These are phyloP conservation scores for Beauveria varroae DNA, from an alignment of 2,329 filamentous ascomycete genomes.

Conservation along the genomic window DNA sequence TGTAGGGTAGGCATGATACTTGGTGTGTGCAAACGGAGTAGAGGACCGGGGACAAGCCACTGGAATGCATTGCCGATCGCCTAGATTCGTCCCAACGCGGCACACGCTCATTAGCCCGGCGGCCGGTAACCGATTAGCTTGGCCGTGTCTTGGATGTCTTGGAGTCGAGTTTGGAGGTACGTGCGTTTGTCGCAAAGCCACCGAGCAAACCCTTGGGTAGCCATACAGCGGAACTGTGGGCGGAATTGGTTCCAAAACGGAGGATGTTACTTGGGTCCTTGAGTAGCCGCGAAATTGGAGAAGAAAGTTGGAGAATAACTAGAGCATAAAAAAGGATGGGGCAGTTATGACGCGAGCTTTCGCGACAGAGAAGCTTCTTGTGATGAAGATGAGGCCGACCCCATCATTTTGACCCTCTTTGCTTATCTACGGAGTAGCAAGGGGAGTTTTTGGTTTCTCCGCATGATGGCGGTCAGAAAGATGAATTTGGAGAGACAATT, in stretches of 20 bases:
- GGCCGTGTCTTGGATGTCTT: not conserved
- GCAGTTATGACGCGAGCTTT: not conserved
- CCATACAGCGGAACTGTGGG: not conserved
- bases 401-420: not conserved
- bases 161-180: not conserved
- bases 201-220: not conserved
- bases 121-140: not conserved
- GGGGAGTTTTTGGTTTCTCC: not conserved
- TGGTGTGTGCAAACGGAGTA: too few relatives aligned
- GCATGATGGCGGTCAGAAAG: too few relatives aligned
- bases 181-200: not conserved
- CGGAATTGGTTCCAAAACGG: conserved; percentile 1
- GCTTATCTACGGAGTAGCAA: not conserved
- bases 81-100: not conserved
- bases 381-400: not conserved
- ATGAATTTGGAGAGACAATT: not conserved
- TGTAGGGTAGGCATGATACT: not conserved
- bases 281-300: conserved; percentile 5
- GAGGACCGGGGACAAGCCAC: not conserved
- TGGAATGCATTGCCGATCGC: not conserved
- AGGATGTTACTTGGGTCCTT: not conserved
- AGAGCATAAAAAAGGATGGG: not conserved
- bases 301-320: not conserved
- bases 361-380: too few relatives aligned
- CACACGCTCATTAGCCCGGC: not conserved